These are phyloP conservation scores for Wickerhamiella cacticola DNA, from an alignment of 805 yeast species.

Conservation along the genomic window DNA sequence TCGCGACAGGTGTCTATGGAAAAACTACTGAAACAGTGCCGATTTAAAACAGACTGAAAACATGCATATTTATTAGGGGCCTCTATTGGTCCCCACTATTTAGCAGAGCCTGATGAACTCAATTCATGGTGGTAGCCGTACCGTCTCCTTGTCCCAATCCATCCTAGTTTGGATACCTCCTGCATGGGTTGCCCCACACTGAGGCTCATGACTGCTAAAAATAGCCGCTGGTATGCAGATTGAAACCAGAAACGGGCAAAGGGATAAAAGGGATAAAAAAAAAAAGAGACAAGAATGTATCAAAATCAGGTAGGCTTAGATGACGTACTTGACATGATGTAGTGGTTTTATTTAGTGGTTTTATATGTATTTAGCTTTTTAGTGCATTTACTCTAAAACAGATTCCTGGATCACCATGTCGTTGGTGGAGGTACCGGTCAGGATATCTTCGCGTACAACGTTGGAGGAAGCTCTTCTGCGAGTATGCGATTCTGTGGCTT, in stretches of 20 bases:
- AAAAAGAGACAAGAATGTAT: background rate
- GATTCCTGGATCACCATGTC: background rate
- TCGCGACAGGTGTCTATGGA: too few species aligned
- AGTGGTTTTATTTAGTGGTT: too few species aligned
- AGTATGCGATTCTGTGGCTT: too few species aligned
- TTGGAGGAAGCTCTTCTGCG: background rate
- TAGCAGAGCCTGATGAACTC: too few species aligned
- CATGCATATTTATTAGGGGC: too few species aligned
- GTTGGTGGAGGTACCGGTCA: background rate
- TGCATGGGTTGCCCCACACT: background rate
- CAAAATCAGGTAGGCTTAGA: too few species aligned
- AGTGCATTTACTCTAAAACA: background rate
- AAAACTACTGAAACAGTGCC: too few species aligned
- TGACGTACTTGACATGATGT: too few species aligned
- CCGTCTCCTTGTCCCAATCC: slow-evolving; percentile 1
- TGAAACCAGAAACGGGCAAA: background rate
- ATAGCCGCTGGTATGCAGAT: slow-evolving; percentile 1
- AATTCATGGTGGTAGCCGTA: too few species aligned
- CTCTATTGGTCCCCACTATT: too few species aligned
- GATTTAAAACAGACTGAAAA: too few species aligned
- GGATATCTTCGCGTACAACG: slow-evolving; percentile 1
- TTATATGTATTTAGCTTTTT: background rate
- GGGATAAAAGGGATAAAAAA: background rate
- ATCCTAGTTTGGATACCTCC: background rate
- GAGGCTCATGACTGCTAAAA: background rate